Conservation (phyloP, 352 stramenopile species). For the Elongisporangium prolatum region DNA sequence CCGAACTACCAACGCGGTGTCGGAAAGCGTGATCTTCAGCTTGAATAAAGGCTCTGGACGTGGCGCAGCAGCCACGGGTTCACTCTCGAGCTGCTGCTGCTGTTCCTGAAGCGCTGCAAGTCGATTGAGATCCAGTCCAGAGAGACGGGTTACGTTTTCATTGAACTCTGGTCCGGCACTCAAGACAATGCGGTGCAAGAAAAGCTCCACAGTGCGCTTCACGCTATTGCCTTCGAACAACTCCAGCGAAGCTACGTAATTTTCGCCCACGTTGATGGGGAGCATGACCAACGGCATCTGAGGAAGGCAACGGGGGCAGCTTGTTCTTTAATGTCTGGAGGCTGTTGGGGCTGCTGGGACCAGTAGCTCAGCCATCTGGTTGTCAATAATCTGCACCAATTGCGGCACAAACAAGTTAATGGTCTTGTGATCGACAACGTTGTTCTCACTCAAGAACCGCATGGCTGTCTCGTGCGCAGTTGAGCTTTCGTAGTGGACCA, state of each 20-base stretch:
- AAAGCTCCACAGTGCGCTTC: constrained; percentile 59
- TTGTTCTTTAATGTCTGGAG: background rate
- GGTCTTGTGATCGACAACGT: constrained; percentile 31
- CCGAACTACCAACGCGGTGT: too few species aligned
- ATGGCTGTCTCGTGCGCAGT: constrained; percentile 53
- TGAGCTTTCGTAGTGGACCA: constrained; percentile 60
- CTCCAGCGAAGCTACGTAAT: constrained; percentile 38
- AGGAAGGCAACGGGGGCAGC: constrained; percentile 1
- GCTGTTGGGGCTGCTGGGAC: constrained; percentile 9
- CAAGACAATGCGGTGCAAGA: constrained; percentile 48
- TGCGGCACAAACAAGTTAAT: constrained; percentile 42
- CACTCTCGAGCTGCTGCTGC: constrained; percentile 4
- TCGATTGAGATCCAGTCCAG: constrained; percentile 26
- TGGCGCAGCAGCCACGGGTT: background rate
- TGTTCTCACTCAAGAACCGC: constrained; percentile 57
- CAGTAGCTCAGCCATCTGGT: constrained; percentile 34
- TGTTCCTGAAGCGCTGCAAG: constrained; percentile 17
- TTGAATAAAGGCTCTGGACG: constrained; percentile 28
- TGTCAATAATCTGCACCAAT: constrained; percentile 56
- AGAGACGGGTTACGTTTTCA: constrained; percentile 38
- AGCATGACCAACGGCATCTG: constrained; percentile 40
- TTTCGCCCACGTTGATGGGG: constrained; percentile 44
- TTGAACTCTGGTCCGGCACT: constrained; percentile 26
- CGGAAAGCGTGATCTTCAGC: constrained; percentile 55
- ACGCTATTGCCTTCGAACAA: constrained; percentile 75